Base-by-base conservation (phyloP, 805 yeast genomes). In the Kodamaea leandrae region DNA sequence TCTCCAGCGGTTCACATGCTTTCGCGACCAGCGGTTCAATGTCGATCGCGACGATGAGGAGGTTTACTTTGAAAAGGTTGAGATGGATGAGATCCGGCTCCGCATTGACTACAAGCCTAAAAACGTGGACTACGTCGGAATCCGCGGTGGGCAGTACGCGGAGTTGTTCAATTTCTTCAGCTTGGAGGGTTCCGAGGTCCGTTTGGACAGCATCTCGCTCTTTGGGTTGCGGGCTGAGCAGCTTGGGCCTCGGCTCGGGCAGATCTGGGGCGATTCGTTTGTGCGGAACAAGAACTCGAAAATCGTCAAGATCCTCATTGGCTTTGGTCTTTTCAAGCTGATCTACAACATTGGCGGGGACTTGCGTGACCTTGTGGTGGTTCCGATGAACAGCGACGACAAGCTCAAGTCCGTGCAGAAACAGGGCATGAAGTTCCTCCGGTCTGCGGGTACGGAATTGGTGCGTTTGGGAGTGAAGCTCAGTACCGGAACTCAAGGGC, bases 61-160 rank as follows among this genome's bases (percentile, higher is more conserved):
- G 4, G 53, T 78, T 1, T 90, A 77, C 53, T 71, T 89, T 34
- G 88, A 86, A 50, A 80, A 80, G 53, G 73, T 88, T 25, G 76
- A 76, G 32, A 72, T 89, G 4, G 74, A 76, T 43, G 66, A 81
- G 0, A 63, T 86, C 2, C 73, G 71, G 35, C 57, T 93, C 15
- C 80, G 80, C 46, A 66, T 93, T 29, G 98, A 93, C 60, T 93
- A 93, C 59, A 89, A 88, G 57, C 98, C 99, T 0, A 89, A 89
- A 57, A 85, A 80, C 49, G 73, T 91, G 20, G 95, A 91, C 58
- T 86, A 85, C 55, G 77, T 80, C 2, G 96, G 96, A 0, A 73
- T 90, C 21, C 71, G 86, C 43, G 83, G 96, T 0, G 98, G 98
- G 0, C 88, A 83, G 46, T 77, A 88, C 0, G 81, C 84, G 2